Percentiles rank a stretch among this genome's conserved stretches.
These are phyloP conservation scores for Nitzschia putrida DNA, from an alignment of 108 stramenopile species.

Conservation along the genomic window DNA sequence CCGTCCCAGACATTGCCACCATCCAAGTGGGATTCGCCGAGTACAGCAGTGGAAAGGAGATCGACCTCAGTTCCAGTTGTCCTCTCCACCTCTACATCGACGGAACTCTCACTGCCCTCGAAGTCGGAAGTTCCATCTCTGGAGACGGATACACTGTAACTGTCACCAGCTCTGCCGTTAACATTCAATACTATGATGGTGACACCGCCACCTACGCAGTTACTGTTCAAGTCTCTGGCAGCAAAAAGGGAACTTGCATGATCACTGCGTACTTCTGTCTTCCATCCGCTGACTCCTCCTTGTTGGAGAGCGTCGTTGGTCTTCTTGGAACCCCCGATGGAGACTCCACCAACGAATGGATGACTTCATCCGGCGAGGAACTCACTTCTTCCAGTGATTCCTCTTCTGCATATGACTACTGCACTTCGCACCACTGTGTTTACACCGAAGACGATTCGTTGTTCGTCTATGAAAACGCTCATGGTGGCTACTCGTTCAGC, in stretches of 20 bases:
- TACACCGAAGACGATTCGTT: constrained; percentile 4
- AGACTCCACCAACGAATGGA: constrained; percentile 9
- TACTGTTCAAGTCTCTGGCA: background rate
- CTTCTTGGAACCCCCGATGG: constrained; percentile 1
- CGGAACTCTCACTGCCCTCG: background rate
- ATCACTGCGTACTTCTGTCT: background rate
- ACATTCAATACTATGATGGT: background rate
- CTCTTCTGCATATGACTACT: constrained; percentile 3
- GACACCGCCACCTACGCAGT: background rate
- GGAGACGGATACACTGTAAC: constrained; percentile 1
- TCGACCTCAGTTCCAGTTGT: background rate
- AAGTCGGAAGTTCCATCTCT: background rate
- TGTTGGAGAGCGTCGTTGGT: background rate
- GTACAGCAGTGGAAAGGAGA: background rate
- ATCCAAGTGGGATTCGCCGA: constrained; percentile 9
- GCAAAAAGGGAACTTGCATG: background rate
- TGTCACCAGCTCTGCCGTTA: background rate
- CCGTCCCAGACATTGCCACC: background rate
- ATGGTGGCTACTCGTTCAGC: background rate
- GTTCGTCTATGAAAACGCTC: constrained; percentile 3
- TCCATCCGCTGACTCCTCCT: background rate
- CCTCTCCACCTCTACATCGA: constrained; percentile 9
- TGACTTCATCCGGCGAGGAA: background rate
- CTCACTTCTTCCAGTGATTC: background rate
- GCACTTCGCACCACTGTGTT: constrained; percentile 8